A percentile compares a stretch with the other conserved stretches of the same genome.
Evolutionary conservation across 164 flowering plant species (phyloP).

Genomic region (Taxillus chinensis): DNA sequence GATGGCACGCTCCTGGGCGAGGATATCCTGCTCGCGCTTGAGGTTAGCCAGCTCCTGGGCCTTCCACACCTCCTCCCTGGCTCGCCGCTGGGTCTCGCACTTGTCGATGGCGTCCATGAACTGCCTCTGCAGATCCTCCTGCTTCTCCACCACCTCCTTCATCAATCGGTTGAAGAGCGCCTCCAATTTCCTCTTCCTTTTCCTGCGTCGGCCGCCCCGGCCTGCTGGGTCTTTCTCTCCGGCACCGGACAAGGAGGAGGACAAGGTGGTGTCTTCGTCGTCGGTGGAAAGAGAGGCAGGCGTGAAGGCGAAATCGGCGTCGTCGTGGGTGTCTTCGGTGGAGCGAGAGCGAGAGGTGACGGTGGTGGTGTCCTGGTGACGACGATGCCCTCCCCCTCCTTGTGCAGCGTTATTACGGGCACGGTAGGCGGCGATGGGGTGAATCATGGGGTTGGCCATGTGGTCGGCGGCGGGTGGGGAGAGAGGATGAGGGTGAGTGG

Average conservation of each 20-base stretch:
- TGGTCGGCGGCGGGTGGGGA: not conserved
- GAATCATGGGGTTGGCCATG: not conserved
- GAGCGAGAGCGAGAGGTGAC: not conserved
- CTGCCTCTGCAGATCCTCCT: slow-evolving; percentile 41
- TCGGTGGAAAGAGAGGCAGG: too few relatives aligned
- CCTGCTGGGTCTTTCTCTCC: slow-evolving; percentile 1
- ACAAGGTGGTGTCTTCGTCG: too few relatives aligned
- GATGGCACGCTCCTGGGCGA: slow-evolving; percentile 45
- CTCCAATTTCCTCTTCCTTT: slow-evolving; percentile 32
- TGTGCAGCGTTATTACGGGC: not conserved
- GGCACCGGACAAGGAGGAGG: too few relatives aligned
- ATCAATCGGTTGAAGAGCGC: slow-evolving; percentile 35
- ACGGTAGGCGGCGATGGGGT: not conserved
- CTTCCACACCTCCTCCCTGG: slow-evolving; percentile 61
- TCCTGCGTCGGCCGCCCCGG: slow-evolving; percentile 13
- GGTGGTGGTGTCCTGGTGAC: too few relatives aligned
- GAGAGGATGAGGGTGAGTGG: slow-evolving; percentile 6
- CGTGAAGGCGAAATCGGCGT: not conserved
- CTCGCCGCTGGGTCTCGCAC: slow-evolving; percentile 37
- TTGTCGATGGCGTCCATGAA: slow-evolving; percentile 49
- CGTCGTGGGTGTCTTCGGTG: slow-evolving; percentile 1
- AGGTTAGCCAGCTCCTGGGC: slow-evolving; percentile 41
- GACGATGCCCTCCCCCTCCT: too few relatives aligned
- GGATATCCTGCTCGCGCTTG: slow-evolving; percentile 36
- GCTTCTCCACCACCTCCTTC: slow-evolving; percentile 44